Conservation (phyloP, 164 flowering plant genomes). For the Amborella trichopoda region DNA sequence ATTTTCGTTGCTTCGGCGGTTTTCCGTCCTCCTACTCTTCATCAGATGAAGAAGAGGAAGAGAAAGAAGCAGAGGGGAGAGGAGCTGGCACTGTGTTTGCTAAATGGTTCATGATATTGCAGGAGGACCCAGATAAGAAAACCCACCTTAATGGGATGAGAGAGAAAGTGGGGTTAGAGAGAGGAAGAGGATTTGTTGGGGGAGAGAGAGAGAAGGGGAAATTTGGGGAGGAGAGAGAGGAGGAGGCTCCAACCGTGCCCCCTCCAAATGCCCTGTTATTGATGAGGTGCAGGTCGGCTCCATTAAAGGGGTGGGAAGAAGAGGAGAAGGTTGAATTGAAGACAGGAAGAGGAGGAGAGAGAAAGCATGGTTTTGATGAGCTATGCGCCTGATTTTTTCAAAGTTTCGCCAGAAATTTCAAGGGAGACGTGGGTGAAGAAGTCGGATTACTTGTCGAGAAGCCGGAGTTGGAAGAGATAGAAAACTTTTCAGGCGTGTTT, state of each 20-base stretch:
- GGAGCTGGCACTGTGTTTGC: constrained; percentile 49
- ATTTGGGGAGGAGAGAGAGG: constrained; percentile 8
- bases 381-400: constrained; percentile 52
- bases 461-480: constrained; percentile 82
- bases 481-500: too few species aligned
- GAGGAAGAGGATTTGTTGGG: not conserved
- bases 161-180: constrained; percentile 3
- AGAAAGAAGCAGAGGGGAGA: constrained; percentile 21
- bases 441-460: constrained; percentile 55
- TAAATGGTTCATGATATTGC: constrained; percentile 83
- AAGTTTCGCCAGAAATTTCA: constrained; percentile 62
- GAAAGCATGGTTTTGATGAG: constrained; percentile 41
- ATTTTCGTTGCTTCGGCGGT: constrained; percentile 69
- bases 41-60: constrained; percentile 35
- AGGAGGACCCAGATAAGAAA: constrained; percentile 41
- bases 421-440: constrained; percentile 84
- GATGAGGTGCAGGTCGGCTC: constrained; percentile 93
- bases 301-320: constrained; percentile 63
- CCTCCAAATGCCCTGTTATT: constrained; percentile 81
- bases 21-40: constrained; percentile 23
- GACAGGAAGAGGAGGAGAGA: constrained; percentile 27
- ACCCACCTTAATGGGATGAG: not conserved
- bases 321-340: constrained; percentile 19
- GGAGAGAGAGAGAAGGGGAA: not conserved
- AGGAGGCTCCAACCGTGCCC: constrained; percentile 27